Base-by-base conservation (phyloP, 148 eudicot species). In the Rhododendron ferrugineum region DNA sequence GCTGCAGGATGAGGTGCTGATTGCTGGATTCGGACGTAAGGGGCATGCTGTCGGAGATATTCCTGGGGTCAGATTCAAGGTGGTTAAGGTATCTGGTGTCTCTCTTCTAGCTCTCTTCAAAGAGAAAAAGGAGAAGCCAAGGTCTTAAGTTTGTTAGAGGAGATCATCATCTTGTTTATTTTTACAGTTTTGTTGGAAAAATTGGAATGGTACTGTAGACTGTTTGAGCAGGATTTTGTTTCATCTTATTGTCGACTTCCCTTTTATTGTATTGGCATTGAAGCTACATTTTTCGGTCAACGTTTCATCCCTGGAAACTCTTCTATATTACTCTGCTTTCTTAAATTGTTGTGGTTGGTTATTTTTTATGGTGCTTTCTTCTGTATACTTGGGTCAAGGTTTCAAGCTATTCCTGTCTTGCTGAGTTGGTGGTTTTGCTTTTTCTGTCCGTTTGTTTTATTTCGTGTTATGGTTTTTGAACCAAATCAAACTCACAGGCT, bases 41-140 rank as follows among this genome's bases (percentile, higher is more conserved):
- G 98, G 98, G 13, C 98, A 96, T 84, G 98, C 98, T 4, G 96
- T 96, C 42, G 98, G 98, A 93, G 98, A 96, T 93, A 96, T 94
- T 93, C 98, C 98, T 30, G 98, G 98, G 40, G 98, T 96, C 79
- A 92, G 98, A 82, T 96, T 96, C 88, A 96, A 96, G 98, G 98
- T 96, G 8, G 98, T 96, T 74, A 96, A 96, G 93, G 98, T 96
- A 20, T 94, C 98, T 72, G 98, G 98, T 81, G 98, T 96, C n/a
- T 96, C 98, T 54, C 98, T 96, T n/a, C 87, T 94, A 37, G 98
- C 98, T 37, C 92, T 94, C 82, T 96, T 94, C 91, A 96, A 94
- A 84, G 98, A 96, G 94, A 96, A 95, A 86, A 95, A 96, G 88
- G 98, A 96, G 89, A 96, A 96, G 89, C 98, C 98, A 58, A 93